Conservation (phyloP, 2,329 filamentous ascomycete species). For the Pseudogymnoascus sp. region DNA sequence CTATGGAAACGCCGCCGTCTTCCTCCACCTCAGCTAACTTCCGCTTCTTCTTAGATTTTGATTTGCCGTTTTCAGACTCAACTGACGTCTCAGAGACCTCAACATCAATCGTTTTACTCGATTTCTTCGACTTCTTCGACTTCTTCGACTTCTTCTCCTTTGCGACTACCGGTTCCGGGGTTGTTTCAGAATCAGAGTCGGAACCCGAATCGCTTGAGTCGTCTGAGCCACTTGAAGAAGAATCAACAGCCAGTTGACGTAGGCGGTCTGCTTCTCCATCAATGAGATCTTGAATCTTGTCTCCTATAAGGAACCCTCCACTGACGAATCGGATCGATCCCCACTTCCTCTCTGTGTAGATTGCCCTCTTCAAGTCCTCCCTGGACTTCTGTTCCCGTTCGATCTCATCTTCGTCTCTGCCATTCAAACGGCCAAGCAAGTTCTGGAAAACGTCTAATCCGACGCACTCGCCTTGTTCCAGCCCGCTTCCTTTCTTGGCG, state of each 20-base stretch:
- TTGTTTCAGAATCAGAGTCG: constrained; percentile 10
- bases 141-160: constrained; percentile 18
- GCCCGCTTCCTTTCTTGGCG: constrained; percentile 63
- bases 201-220: constrained; percentile 13
- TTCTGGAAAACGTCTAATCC: constrained; percentile 82
- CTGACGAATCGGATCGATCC: constrained; percentile 78
- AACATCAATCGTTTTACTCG: constrained; percentile 21
- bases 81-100: constrained; percentile 18
- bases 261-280: constrained; percentile 29
- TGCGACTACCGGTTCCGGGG: constrained; percentile 13
- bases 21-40: constrained; percentile 37
- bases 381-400: constrained; percentile 60
- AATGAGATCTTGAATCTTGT: constrained; percentile 42
- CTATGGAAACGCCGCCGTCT: constrained; percentile 16
- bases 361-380: constrained; percentile 60
- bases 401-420: constrained; percentile 66
- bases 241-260: constrained; percentile 19
- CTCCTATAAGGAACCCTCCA: constrained; percentile 62
- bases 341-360: constrained; percentile 67
- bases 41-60: constrained; percentile 32
- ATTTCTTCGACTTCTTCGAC: constrained; percentile 22
- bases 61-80: constrained; percentile 14
- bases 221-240: constrained; percentile 12
- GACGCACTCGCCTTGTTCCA: constrained; percentile 61
- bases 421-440: constrained; percentile 80